Percentiles rank a stretch among this genome's conserved stretches.
Evolutionary conservation across 1,284 basidiomycete genomes (phyloP).

Genomic region (Ganoderma lucidum): DNA sequence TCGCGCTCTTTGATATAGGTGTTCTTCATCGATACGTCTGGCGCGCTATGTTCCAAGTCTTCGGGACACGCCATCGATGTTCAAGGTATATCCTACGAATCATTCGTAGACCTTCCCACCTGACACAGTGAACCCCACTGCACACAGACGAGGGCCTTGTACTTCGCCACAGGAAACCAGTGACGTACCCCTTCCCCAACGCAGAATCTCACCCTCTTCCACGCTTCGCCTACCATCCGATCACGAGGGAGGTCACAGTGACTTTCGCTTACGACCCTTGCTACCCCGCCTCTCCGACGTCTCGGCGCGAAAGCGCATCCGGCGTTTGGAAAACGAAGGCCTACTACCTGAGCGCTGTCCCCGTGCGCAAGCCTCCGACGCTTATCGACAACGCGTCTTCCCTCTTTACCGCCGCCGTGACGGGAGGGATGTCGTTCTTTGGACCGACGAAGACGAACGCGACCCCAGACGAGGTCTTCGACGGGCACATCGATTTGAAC

Average conservation of each 20-base stretch:
- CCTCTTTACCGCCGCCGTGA: slow-evolving; percentile 64
- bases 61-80: slow-evolving; percentile 85
- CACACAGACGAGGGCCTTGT: slow-evolving; percentile 66
- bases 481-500: slow-evolving; percentile 69
- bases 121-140: background rate
- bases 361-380: slow-evolving; percentile 68
- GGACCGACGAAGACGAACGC: slow-evolving; percentile 50
- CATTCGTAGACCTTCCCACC: background rate
- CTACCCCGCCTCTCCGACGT: slow-evolving; percentile 50
- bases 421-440: slow-evolving; percentile 58
- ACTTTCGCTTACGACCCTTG: slow-evolving; percentile 68
- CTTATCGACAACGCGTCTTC: slow-evolving; percentile 74
- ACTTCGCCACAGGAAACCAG: slow-evolving; percentile 75
- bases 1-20: slow-evolving; percentile 53
- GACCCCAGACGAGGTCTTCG: slow-evolving; percentile 70
- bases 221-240: slow-evolving; percentile 63
- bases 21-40: slow-evolving; percentile 81
- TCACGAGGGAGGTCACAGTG: slow-evolving; percentile 66
- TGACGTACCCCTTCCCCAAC: slow-evolving; percentile 79
- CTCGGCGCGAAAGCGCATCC: slow-evolving; percentile 43
- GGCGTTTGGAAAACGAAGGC: slow-evolving; percentile 62
- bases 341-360: slow-evolving; percentile 71
- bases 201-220: slow-evolving; percentile 78
- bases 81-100: slow-evolving; percentile 55
- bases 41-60: slow-evolving; percentile 75